Conservation (phyloP, 75 land plant genomes). For the Pinus tabuliformis region DNA sequence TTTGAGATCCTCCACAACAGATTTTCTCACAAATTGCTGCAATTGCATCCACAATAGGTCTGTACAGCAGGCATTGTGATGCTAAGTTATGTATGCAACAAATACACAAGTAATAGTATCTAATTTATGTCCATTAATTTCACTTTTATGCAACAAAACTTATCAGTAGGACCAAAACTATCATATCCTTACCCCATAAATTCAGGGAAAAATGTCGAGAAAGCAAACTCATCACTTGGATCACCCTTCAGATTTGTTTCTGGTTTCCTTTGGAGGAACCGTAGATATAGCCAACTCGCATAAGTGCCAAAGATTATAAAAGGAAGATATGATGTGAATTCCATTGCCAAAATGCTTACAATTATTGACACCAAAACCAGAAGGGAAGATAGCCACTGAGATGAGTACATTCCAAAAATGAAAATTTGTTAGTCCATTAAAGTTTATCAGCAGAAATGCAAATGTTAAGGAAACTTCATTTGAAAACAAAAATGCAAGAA, state of each 20-base stretch:
- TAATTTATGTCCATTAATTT: not conserved
- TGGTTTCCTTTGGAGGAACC: slow-evolving; percentile 43
- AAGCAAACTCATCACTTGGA: slow-evolving; percentile 75
- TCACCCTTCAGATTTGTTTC: slow-evolving; percentile 56
- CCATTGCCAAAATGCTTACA: slow-evolving; percentile 44
- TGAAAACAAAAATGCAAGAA: not conserved
- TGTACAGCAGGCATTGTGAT: slow-evolving; percentile 20
- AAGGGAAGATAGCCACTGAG: slow-evolving; percentile 92
- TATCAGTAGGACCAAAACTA: not conserved
- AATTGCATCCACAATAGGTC: slow-evolving; percentile 79
- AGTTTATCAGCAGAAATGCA: not conserved
- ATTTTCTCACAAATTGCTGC: slow-evolving; percentile 64
- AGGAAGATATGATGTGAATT: slow-evolving; percentile 66
- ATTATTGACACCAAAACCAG: slow-evolving; percentile 47
- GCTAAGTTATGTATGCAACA: not conserved
- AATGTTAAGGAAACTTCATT: not conserved
- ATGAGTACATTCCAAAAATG: not conserved
- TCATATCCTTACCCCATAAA: slow-evolving; percentile 48
- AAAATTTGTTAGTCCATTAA: not conserved
- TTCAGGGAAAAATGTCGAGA: slow-evolving; percentile 88
- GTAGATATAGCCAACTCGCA: slow-evolving; percentile 44
- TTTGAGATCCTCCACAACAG: slow-evolving; percentile 66
- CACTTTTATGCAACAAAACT: not conserved
- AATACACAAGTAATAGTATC: not conserved
- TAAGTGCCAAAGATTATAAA: slow-evolving; percentile 89